Evolutionary conservation across 1,284 basidiomycete species (phyloP), one percentile per base, ranked within the genome.

Genomic region (Tylopilus sp.): DNA sequence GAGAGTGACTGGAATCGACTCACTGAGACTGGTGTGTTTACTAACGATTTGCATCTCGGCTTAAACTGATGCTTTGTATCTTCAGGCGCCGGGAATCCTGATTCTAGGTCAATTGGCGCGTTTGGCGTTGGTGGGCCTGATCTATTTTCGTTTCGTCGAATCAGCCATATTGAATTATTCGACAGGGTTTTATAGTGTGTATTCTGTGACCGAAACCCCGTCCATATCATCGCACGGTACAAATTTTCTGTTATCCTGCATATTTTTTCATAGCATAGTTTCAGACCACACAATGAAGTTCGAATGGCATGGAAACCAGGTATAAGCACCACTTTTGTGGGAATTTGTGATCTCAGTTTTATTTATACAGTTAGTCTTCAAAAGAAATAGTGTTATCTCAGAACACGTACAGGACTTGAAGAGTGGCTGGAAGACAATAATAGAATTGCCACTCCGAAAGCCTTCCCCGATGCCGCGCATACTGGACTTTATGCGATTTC

Each of bases 401-500:
- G 41, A 44, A 44, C 41, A 44, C 6, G 7, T 9, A 9, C 22
- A 9, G 8, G 22, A 47, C 15, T 47, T 16, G 12, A 41, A 41
- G 39, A 47, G 44, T 19, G 22, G 44, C 9, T 47, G 44, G 44
- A 47, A 47, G 9, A 47, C 44, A 22, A 10, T 47, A 47, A 47
- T 47, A 22, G 44, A 47, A 8, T 19, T 47, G 19, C 44, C 44
- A n/a, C 44, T 47, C 22, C 44, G 44, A n/a, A 47, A n/a, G 19
- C 44, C 8, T 9, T n/a, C 19, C 22, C 44, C 44, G 22, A 47
- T 97, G 51, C 95, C 96, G n/a, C 86, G 88, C 7, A 85, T 92
- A 0, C 92, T 96, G 61, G 95, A 96, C 70, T 91, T 98, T 69
- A 90, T 92, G 24, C 89, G 94, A 33, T 99, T 99, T 80, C 85